These are phyloP conservation scores for Candida argentea DNA, from an alignment of 805 yeast species.

Conservation along the genomic window DNA sequence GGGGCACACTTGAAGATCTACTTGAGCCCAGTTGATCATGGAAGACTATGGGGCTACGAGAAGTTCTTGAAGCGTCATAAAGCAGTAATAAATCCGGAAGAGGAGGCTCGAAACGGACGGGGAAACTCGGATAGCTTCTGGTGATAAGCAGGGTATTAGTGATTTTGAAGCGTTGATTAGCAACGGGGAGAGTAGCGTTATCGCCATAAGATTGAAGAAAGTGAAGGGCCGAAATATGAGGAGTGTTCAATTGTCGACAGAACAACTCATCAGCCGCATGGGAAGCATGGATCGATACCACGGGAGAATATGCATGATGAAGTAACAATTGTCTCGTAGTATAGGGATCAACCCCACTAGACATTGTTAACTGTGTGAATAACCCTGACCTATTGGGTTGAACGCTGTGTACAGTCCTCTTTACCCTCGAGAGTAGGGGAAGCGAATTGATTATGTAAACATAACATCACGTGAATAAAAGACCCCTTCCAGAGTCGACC, in stretches of 20 bases:
- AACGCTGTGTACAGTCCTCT: too few relatives aligned
- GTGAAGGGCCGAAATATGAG: conserved; percentile 33
- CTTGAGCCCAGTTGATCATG: not conserved
- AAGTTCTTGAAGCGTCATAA: conserved; percentile 1
- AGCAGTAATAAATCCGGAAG: conserved; percentile 28
- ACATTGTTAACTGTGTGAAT: too few relatives aligned
- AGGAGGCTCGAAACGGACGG: conserved; percentile 42
- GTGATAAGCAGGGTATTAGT: conserved; percentile 44
- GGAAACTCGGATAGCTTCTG: conserved; percentile 40
- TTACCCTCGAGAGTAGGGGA: too few relatives aligned
- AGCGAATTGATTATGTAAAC: too few relatives aligned
- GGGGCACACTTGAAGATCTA: conserved; percentile 4
- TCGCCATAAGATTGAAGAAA: conserved; percentile 48
- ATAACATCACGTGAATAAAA: too few relatives aligned
- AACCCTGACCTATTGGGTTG: too few relatives aligned
- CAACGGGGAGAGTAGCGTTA: conserved; percentile 30
- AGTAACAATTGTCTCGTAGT: conserved; percentile 30
- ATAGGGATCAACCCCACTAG: conserved; percentile 27
- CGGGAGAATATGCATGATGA: conserved; percentile 42
- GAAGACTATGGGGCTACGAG: conserved; percentile 8
- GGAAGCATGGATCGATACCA: conserved; percentile 40
- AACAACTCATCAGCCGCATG: conserved; percentile 35
- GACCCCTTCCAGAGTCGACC: too few relatives aligned
- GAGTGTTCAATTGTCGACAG: conserved; percentile 26
- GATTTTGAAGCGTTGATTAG: conserved; percentile 35